phyloP scores from a whole-genome alignment of 78 protist species.

The Mastigamoeba balamuthi region DNA sequence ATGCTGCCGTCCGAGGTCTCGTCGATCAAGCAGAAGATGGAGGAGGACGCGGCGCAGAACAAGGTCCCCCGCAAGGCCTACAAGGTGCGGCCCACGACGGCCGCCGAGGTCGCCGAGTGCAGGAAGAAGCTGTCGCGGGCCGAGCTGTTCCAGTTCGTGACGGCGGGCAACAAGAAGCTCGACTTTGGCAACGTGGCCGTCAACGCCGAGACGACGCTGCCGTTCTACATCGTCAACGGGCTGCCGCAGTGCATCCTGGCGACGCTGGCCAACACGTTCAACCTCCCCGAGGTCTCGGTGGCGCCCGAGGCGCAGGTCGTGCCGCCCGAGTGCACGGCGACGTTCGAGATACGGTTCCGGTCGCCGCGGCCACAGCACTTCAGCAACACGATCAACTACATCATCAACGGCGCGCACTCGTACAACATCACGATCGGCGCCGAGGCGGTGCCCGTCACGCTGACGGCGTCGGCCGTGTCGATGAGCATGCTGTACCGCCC shows the following conservation, averaged over 20 bases:
- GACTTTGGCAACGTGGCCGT: constrained; percentile 36
- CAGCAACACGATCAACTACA: constrained; percentile 7
- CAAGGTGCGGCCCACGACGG: neutral
- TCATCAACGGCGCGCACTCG: constrained; percentile 31
- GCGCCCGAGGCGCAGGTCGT: constrained; percentile 12
- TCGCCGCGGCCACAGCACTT: neutral
- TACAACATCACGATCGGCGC: constrained; percentile 17
- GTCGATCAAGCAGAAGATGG: neutral
- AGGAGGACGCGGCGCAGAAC: neutral
- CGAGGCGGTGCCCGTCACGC: constrained; percentile 22
- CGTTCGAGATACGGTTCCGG: constrained; percentile 25
- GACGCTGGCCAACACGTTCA: neutral
- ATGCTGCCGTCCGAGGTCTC: too few relatives aligned
- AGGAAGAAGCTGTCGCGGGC: neutral
- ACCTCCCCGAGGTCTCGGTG: neutral
- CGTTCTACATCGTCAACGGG: constrained; percentile 9
- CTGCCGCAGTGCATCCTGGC: constrained; percentile 5
- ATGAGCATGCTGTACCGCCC: neutral
- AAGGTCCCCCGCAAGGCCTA: neutral
- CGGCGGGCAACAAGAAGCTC: constrained; percentile 4
- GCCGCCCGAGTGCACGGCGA: constrained; percentile 44
- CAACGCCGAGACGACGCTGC: neutral
- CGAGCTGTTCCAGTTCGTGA: neutral
- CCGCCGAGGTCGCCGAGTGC: neutral
- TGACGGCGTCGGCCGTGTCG: neutral